phyloP scores from a whole-genome alignment of 1,284 basidiomycete genomes.

The Lignosus rhinocerotis region DNA sequence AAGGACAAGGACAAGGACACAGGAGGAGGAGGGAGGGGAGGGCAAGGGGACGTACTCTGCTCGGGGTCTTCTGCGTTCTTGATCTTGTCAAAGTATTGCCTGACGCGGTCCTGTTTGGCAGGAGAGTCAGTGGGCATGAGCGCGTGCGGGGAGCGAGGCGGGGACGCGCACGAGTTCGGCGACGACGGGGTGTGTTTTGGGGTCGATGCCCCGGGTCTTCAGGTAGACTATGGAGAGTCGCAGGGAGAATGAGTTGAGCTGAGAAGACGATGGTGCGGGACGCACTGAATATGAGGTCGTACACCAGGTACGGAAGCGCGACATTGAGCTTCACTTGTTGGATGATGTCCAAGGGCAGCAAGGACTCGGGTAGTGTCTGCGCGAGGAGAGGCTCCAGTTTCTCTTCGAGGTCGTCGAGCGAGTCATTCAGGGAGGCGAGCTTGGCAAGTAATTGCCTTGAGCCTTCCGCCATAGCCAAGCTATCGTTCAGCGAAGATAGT shows the following conservation, averaged over 20 bases:
- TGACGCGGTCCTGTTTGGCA: constrained; percentile 61
- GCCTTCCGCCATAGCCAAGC: constrained; percentile 49
- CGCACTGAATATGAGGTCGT: constrained; percentile 82
- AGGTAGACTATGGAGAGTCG: constrained; percentile 61
- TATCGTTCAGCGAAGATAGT: background rate
- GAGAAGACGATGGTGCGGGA: constrained; percentile 5
- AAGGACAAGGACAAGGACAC: background rate
- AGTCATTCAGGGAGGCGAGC: constrained; percentile 50
- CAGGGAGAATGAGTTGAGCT: background rate
- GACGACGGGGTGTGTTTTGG: constrained; percentile 73
- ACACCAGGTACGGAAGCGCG: constrained; percentile 73
- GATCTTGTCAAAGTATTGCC: constrained; percentile 80
- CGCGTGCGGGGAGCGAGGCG: background rate
- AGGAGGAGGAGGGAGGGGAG: background rate
- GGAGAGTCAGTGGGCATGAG: too few species aligned
- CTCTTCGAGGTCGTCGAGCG: constrained; percentile 67
- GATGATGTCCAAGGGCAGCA: constrained; percentile 65
- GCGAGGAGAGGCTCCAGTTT: constrained; percentile 63
- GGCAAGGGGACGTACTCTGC: constrained; percentile 45
- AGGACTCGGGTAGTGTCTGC: constrained; percentile 63
- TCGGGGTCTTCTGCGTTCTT: constrained; percentile 68
- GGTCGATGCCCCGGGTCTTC: constrained; percentile 74
- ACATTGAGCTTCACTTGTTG: constrained; percentile 80
- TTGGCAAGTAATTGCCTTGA: constrained; percentile 56
- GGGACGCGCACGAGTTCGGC: constrained; percentile 59